These are phyloP conservation scores for Pinguiococcus pyrenoidosus DNA, from an alignment of 108 stramenopile species.

Conservation along the genomic window DNA sequence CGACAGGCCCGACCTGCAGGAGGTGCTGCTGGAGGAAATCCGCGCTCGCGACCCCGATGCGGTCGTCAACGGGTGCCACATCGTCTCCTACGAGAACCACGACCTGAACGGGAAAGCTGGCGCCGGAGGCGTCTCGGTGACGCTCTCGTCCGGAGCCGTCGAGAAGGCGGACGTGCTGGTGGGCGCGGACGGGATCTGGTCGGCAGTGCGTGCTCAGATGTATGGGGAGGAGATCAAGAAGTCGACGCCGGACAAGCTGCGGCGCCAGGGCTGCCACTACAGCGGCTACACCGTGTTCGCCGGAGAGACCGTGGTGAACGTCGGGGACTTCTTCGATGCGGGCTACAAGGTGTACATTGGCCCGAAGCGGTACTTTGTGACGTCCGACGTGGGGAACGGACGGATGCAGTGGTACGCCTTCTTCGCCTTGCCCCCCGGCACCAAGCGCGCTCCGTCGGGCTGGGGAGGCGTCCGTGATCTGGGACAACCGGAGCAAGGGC, in stretches of 20 bases:
- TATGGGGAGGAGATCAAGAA: constrained; percentile 72
- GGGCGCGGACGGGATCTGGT: constrained; percentile 92
- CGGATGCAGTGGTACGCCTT: constrained; percentile 97
- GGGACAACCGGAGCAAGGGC: constrained; percentile 61
- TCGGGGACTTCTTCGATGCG: background rate
- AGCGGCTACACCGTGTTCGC: constrained; percentile 94
- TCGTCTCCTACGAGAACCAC: constrained; percentile 54
- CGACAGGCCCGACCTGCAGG: constrained; percentile 89
- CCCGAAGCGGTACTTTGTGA: constrained; percentile 87
- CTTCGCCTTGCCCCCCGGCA: constrained; percentile 85
- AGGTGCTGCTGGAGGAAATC: constrained; percentile 70
- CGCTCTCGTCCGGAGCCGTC: constrained; percentile 55
- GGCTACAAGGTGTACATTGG: constrained; percentile 92
- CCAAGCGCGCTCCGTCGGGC: constrained; percentile 68
- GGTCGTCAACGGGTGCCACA: constrained; percentile 59
- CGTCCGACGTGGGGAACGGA: constrained; percentile 81
- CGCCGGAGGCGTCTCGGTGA: constrained; percentile 55
- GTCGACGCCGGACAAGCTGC: background rate
- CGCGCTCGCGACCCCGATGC: constrained; percentile 53
- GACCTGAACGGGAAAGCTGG: constrained; percentile 37
- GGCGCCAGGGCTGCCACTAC: constrained; percentile 69
- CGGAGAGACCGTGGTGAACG: constrained; percentile 67
- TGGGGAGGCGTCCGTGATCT: constrained; percentile 60
- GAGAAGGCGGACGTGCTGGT: constrained; percentile 72
- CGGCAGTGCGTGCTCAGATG: constrained; percentile 80